Evolutionary conservation across 169 alveolate genomes (phyloP).

Genomic region (Plasmodium falciparum): DNA sequence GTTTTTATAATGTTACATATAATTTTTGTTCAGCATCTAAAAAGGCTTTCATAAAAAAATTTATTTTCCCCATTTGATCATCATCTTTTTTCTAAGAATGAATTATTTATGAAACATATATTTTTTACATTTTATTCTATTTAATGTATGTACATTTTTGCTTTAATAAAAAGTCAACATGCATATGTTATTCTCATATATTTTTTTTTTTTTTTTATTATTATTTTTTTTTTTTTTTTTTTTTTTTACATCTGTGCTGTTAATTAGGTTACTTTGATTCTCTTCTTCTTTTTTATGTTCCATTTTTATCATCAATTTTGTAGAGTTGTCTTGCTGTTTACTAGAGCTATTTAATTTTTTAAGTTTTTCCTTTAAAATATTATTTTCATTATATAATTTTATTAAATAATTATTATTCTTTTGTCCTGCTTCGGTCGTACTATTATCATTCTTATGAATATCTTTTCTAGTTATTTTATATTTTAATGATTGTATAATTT

Average conservation of each 20-base stretch:
- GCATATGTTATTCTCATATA: not conserved
- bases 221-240: not conserved
- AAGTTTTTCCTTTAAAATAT: constrained; percentile 57
- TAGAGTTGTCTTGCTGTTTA: constrained; percentile 1
- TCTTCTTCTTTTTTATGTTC: not conserved
- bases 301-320: constrained; percentile 8
- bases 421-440: constrained; percentile 6
- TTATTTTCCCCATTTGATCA: constrained; percentile 25
- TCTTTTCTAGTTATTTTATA: constrained; percentile 34
- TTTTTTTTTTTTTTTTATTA: not conserved
- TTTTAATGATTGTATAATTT: constrained; percentile 36
- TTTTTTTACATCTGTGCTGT: constrained; percentile 16
- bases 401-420: constrained; percentile 61
- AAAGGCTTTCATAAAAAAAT: constrained; percentile 59
- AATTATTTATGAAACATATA: not conserved
- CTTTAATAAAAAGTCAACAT: no score
- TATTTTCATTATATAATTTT: constrained; percentile 67
- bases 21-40: constrained; percentile 63
- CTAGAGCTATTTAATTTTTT: constrained; percentile 28
- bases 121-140: not conserved
- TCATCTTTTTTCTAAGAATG: constrained; percentile 22
- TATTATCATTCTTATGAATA: constrained; percentile 6
- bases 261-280: not conserved
- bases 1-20: constrained; percentile 19
- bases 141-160: not conserved